Evolutionary conservation across 208 protist genomes (phyloP).

Genomic region (Leishmania aethiopica): DNA sequence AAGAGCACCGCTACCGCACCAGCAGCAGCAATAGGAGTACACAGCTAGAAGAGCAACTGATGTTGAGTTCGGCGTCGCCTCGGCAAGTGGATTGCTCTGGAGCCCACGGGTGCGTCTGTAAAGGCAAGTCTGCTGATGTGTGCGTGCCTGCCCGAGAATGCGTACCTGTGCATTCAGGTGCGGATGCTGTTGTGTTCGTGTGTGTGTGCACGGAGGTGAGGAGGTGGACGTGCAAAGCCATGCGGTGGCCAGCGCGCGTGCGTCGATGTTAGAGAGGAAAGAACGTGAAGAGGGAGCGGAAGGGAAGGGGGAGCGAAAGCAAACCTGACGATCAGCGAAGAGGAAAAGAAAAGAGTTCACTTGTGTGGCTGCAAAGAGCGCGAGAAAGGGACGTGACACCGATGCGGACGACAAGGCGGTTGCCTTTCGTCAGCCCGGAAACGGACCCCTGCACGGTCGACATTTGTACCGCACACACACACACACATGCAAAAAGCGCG

Average conservation of each 20-base stretch:
- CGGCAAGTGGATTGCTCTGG: neutral
- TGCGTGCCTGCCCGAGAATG: neutral
- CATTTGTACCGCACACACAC: neutral
- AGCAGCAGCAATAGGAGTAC: neutral
- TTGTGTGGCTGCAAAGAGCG: neutral
- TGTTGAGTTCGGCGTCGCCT: neutral
- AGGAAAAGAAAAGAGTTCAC: neutral
- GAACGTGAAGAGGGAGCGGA: neutral
- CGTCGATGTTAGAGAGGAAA: slow-evolving; percentile 1
- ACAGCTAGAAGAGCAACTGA: neutral
- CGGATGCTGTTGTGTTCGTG: neutral
- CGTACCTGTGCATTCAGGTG: neutral
- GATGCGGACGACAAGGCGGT: neutral
- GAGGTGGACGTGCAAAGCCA: neutral
- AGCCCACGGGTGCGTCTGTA: neutral
- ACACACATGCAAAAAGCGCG: neutral
- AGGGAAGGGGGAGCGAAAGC: neutral
- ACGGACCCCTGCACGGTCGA: neutral
- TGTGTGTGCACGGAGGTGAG: neutral
- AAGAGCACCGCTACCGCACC: neutral
- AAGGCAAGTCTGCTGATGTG: neutral
- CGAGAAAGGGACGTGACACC: neutral
- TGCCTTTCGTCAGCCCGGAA: neutral
- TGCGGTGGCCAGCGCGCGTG: neutral
- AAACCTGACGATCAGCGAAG: neutral